Evolutionary conservation across 148 eudicot species (phyloP), one percentile per base, ranked within the genome.

Genomic region (Vaccinium myrtillus): DNA sequence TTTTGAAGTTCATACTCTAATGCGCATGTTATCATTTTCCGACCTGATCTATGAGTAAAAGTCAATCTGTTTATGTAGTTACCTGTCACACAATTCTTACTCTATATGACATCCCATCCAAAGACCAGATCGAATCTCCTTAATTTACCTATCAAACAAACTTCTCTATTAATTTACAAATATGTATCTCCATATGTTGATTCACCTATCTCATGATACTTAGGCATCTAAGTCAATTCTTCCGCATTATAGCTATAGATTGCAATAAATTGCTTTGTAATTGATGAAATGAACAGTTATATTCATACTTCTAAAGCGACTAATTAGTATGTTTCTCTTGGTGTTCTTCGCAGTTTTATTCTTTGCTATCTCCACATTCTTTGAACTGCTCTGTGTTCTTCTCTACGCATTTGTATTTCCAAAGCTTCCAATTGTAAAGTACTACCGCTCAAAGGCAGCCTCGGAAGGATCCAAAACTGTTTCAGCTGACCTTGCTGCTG

Each of bases 401-500:
- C 86, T 90, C 25, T 92, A 92, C 16, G 94, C 93, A 8, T 85
- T 54, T 39, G 61, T 89, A 21, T 92, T 90, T 79, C 90, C 91
- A 21, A 92, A 91, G 80, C 88, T 92, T 10, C 91, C 92, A 14
- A 83, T 92, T 63, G 91, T 92, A 43, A 92, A 87, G 86, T 86
- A 87, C 55, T 90, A 87, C 77, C 91, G 91, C 30, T 69, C 90
- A 43, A 92, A 88, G 88, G 93, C 94, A 5, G 93, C 93, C 12
- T 76, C 81, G 5, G 90, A 90, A 80, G 94, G 93, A 54, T 88
- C 91, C 2, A 90, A 87, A 84, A 89, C 94, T 18, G 93, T 92
- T 75, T 74, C 92, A 77, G 88, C 91, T 49, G 92, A 92, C 82
- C 91, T 92, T 39, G 91, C 87, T 2, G 92, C 90, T 81, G 91